Conservation (phyloP, 805 yeast genomes). For the Candida pini region DNA sequence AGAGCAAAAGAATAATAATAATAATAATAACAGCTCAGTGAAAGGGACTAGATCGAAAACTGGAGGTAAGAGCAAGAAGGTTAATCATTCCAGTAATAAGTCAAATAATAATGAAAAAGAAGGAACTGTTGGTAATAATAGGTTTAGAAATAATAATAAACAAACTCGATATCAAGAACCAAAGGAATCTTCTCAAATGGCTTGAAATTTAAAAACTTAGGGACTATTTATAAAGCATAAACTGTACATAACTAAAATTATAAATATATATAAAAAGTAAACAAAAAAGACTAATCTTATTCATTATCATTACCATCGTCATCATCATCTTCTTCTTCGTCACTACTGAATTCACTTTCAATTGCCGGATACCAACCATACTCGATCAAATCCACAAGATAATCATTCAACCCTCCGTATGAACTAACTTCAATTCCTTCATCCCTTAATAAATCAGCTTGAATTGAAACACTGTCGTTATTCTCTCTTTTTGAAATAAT, state of each 20-base stretch:
- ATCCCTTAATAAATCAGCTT: conserved; percentile 35
- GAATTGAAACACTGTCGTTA: conserved; percentile 38
- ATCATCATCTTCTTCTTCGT: conserved; percentile 4
- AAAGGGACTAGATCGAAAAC: neutral
- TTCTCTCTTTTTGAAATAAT: conserved; percentile 48
- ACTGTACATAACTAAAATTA: too few species aligned
- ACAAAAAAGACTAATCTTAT: neutral
- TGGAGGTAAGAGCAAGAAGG: too few species aligned
- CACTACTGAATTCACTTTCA: conserved; percentile 20
- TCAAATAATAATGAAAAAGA: too few species aligned
- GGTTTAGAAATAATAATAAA: too few species aligned
- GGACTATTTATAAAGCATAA: too few species aligned
- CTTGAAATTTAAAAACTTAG: too few species aligned
- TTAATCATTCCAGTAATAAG: too few species aligned
- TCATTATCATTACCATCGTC: conserved; percentile 3
- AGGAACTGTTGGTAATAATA: too few species aligned
- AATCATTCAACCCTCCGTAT: conserved; percentile 22
- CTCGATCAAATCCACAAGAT: conserved; percentile 36
- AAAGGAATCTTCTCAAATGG: too few species aligned
- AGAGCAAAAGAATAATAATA: conserved; percentile 2
- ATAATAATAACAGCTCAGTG: neutral
- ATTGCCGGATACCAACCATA: conserved; percentile 69
- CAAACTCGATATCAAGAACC: too few species aligned
- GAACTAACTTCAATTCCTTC: conserved; percentile 44
- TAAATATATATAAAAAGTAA: too few species aligned